Evolutionary conservation across 345 rosid species (phyloP).

Genomic region (Tarenaya hassleriana): DNA sequence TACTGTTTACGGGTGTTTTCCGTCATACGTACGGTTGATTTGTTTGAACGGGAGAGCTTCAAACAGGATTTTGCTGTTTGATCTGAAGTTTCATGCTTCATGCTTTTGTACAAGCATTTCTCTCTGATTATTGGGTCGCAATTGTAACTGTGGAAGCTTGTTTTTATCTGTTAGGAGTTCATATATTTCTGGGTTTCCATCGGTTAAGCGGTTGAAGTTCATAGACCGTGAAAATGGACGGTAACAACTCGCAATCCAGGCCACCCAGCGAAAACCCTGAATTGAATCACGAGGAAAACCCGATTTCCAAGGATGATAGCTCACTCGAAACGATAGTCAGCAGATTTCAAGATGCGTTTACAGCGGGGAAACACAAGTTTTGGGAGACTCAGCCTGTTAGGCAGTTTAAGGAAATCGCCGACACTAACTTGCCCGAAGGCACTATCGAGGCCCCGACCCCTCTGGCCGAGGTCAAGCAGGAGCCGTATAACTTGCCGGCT

Average conservation of each 20-base stretch:
- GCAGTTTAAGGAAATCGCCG: slow-evolving; percentile 69
- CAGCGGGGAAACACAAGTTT: slow-evolving; percentile 57
- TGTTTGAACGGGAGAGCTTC: too few species aligned
- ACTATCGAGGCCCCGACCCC: slow-evolving; percentile 61
- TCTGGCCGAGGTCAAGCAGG: slow-evolving; percentile 76
- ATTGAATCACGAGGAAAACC: slow-evolving; percentile 37
- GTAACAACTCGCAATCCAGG: slow-evolving; percentile 41
- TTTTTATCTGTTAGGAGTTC: not conserved
- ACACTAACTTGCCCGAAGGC: slow-evolving; percentile 70
- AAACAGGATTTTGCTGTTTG: too few species aligned
- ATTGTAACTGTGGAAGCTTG: not conserved
- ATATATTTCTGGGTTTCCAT: not conserved
- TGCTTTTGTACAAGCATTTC: too few species aligned
- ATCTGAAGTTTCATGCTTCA: too few species aligned
- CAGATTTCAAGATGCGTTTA: slow-evolving; percentile 59
- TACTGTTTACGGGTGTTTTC: too few species aligned
- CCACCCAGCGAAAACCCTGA: slow-evolving; percentile 48
- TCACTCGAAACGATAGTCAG: slow-evolving; percentile 54
- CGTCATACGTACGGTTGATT: too few species aligned
- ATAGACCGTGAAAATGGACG: slow-evolving; percentile 45
- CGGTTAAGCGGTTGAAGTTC: slow-evolving; percentile 17
- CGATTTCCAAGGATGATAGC: slow-evolving; percentile 36
- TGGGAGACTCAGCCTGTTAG: slow-evolving; percentile 98
- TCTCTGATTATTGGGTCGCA: too few species aligned
- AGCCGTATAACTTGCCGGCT: slow-evolving; percentile 79